A percentile compares a stretch with the other conserved stretches of the same genome.
These are phyloP conservation scores for Leishmania turanica DNA, from an alignment of 208 protist genomes.

Conservation along the genomic window DNA sequence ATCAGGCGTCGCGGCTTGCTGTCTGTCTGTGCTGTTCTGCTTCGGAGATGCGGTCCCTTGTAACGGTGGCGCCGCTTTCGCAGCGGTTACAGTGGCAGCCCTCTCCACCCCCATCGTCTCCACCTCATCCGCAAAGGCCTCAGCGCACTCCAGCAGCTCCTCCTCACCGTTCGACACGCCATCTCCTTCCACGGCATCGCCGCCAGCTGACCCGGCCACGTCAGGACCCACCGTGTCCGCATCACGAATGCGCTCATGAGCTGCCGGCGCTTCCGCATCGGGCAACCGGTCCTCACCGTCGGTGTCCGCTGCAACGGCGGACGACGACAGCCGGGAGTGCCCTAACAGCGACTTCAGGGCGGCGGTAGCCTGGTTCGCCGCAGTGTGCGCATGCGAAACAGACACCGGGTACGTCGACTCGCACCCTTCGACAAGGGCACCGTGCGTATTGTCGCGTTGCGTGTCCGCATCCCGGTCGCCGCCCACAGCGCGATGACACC, in stretches of 20 bases:
- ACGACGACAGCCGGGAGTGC: neutral
- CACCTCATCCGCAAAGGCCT: slow-evolving; percentile 2
- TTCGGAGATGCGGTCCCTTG: neutral
- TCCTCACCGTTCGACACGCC: slow-evolving; percentile 27
- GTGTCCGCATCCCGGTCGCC: neutral
- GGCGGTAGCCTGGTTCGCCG: slow-evolving; percentile 4
- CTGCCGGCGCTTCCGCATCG: neutral
- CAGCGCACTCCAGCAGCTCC: slow-evolving; percentile 25
- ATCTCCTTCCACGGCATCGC: neutral
- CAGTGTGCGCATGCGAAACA: neutral
- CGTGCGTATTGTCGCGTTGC: neutral
- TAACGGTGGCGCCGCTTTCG: neutral
- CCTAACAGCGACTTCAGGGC: neutral
- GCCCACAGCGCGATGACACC: neutral
- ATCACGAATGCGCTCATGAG: neutral
- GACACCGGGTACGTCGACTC: neutral
- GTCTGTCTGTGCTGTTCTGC: neutral
- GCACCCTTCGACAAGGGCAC: neutral
- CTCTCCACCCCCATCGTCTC: neutral
- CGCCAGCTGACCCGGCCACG: neutral
- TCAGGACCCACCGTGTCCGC: neutral
- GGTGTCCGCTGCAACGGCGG: neutral
- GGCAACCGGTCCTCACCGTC: neutral
- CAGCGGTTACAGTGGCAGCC: neutral
- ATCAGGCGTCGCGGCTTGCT: neutral